Base-by-base conservation (phyloP, 352 stramenopile genomes). In the Phytopythium sindhum region DNA sequence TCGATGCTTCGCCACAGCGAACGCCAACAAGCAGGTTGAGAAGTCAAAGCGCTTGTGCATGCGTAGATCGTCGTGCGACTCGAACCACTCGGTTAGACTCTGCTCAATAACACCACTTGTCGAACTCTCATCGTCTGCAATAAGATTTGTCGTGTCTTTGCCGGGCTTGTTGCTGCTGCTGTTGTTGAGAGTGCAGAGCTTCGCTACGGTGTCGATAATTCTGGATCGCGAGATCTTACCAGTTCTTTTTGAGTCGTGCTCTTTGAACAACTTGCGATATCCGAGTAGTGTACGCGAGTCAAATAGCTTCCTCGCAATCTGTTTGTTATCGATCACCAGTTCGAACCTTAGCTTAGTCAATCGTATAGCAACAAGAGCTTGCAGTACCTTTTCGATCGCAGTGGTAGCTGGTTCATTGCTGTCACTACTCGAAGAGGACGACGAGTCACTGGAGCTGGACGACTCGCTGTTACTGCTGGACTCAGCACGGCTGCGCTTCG, bases 31-130 rank as follows among this genome's bases (percentile, higher is more conserved):
- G 10, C 87, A 60, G 1, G 68, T 89, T 12, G 74, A 66, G 39
- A 91, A 89, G 26, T 77, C 72, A 19, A 91, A 91, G 26, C 75
- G 75, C 0, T 68, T 72, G 47, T 84, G 72, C 0, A 28, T 68
- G 26, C 73, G 78, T 21, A 88, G 68, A 33, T 85, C 69, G 17
- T 89, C 74, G 51, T 81, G 76, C 0, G 64, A 74, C 14, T 59
- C 63, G 60, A 91, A 89, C 78, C 80, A 91, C 21, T 88, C 70
- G 0, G 56, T 68, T 5, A 89, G 51, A 1, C 75, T 41, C 17
- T 66, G 57, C 2, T 44, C 63, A 1, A 80, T 29, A 0, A 24
- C 26, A 48, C 17, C 29, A 21, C n/a, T 33, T 33, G 33, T 50
- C 23, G 60, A 64, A 17, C 17, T 50, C 11, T 4, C 39, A 10